Conservation (phyloP, 2,329 filamentous ascomycete genomes). For the Talaromyces sp. region DNA sequence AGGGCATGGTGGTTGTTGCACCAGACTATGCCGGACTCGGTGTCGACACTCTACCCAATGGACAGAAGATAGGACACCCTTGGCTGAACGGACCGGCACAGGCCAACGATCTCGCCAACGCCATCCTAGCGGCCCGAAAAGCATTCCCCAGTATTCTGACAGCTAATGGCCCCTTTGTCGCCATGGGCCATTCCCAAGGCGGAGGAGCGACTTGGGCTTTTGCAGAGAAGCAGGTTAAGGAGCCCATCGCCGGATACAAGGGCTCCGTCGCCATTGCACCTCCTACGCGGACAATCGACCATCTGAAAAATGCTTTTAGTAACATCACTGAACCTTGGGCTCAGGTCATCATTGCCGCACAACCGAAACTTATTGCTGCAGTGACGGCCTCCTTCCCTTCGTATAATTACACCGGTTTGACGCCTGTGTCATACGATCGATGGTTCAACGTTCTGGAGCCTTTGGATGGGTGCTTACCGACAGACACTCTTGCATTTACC, state of each 20-base stretch:
- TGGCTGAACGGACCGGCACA: slow-evolving; percentile 41
- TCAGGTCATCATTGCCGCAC: slow-evolving; percentile 4
- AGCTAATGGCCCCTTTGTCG: slow-evolving; percentile 39
- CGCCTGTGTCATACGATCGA: slow-evolving; percentile 14
- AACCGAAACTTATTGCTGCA: slow-evolving; percentile 8
- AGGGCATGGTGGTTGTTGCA: slow-evolving; percentile 48
- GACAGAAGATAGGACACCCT: slow-evolving; percentile 41
- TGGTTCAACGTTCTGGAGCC: slow-evolving; percentile 15
- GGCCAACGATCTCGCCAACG: slow-evolving; percentile 48
- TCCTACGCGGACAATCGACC: slow-evolving; percentile 11
- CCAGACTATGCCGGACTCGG: slow-evolving; percentile 50
- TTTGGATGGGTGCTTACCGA: slow-evolving; percentile 11
- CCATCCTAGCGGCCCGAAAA: slow-evolving; percentile 42
- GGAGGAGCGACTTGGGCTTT: slow-evolving; percentile 46
- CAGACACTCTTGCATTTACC: slow-evolving; percentile 7
- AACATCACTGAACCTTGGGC: slow-evolving; percentile 12
- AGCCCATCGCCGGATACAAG: slow-evolving; percentile 13
- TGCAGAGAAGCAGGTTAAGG: slow-evolving; percentile 13
- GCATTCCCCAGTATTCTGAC: slow-evolving; percentile 42
- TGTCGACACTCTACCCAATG: slow-evolving; percentile 35
- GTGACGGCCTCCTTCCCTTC: slow-evolving; percentile 3
- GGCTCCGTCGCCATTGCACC: slow-evolving; percentile 12
- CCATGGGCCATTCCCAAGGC: slow-evolving; percentile 51
- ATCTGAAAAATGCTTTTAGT: slow-evolving; percentile 12
- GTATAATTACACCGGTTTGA: slow-evolving; percentile 9